Percentiles rank a stretch among this genome's conserved stretches.
Conservation (phyloP, 73 alveolate genomes). For the Tetrahymena elliotti region DNA sequence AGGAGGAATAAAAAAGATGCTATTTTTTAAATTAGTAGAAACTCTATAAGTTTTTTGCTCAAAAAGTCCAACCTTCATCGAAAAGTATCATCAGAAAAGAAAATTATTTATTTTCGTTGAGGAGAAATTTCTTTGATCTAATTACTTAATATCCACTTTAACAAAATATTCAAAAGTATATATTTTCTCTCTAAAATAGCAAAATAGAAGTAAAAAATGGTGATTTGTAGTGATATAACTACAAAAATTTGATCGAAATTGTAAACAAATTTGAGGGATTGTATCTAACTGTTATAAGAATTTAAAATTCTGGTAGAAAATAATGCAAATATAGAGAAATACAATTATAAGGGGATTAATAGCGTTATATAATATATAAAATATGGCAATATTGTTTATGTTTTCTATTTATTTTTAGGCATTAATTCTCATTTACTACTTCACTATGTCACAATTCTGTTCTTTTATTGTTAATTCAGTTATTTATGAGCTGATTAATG, state of each 20-base stretch:
- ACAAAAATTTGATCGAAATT: neutral
- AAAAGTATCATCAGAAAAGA: neutral
- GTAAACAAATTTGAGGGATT: neutral
- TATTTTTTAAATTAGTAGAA: neutral
- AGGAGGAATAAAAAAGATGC: neutral
- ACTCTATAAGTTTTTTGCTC: neutral
- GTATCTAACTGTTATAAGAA: neutral
- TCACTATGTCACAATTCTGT: neutral
- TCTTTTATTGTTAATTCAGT: neutral
- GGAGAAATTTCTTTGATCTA: neutral
- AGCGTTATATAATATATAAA: neutral
- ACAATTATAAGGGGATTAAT: neutral
- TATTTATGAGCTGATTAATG: too few relatives aligned
- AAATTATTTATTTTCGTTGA: neutral
- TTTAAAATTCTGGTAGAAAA: neutral
- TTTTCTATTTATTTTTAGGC: neutral
- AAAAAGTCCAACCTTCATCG: neutral
- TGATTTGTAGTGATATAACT: neutral
- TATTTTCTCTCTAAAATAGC: neutral
- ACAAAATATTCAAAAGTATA: neutral
- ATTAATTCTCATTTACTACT: neutral
- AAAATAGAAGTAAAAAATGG: neutral
- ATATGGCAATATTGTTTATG: neutral
- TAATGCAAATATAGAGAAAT: neutral
- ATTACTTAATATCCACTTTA: neutral